Evolutionary conservation across 164 flowering plant genomes (phyloP).

Genomic region (Magnolia kwangsiensis): DNA sequence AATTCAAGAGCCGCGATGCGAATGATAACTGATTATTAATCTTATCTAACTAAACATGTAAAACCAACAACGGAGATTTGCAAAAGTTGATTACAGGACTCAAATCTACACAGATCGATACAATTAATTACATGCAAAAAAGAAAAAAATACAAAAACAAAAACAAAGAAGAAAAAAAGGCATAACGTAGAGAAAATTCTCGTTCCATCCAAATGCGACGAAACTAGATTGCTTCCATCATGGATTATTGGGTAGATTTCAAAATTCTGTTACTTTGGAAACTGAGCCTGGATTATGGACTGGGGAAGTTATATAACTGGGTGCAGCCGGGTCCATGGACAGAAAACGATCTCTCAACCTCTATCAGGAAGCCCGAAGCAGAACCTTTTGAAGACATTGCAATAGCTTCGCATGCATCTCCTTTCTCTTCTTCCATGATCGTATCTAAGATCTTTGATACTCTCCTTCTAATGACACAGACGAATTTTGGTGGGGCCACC

Average conservation of each 20-base stretch:
- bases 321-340: constrained; percentile 7
- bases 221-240: too few relatives aligned
- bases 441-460: constrained; percentile 49
- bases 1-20: too few relatives aligned
- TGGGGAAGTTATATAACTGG: constrained; percentile 2
- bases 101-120: too few relatives aligned
- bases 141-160: not conserved
- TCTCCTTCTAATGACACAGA: constrained; percentile 38
- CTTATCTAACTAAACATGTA: not conserved
- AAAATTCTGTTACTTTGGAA: too few relatives aligned
- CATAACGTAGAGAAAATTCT: not conserved
- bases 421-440: constrained; percentile 46
- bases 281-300: too few relatives aligned
- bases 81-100: not conserved
- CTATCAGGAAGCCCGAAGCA: constrained; percentile 16
- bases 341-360: constrained; percentile 21
- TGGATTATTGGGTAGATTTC: too few relatives aligned
- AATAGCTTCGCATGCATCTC: constrained; percentile 11
- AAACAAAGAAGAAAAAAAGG: not conserved
- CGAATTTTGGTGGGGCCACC: constrained; percentile 51
- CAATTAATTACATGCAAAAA: not conserved
- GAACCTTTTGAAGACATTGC: constrained; percentile 7
- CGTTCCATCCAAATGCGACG: not conserved
- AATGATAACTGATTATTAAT: too few relatives aligned
- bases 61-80: not conserved